Base-by-base conservation (phyloP, 75 land plant species). In the Chamaecyparis obtusa region DNA sequence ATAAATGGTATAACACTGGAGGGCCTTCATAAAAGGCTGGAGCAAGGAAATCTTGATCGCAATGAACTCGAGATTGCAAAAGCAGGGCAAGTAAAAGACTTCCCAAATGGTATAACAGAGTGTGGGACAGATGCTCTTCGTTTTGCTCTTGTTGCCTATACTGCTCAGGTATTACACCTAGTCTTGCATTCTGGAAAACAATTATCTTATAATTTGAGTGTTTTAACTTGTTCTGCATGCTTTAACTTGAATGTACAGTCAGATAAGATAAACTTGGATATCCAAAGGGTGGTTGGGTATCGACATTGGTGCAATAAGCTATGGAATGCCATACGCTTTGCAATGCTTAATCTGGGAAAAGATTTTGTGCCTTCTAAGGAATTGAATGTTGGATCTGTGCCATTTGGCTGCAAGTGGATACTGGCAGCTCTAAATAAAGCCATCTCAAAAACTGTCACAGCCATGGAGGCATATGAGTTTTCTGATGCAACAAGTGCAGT, bases 51-150 rank as follows among this genome's bases (percentile, higher is more conserved):
- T 85, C 91, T 98, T 85, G 97, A 96, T 87, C 91, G 89, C 6
- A 92, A 76, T 74, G 99, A 98, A 87, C 72, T 95, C 39, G 88
- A 72, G 48, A 86, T 83, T 85, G 99, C 99, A 37, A 96, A 93
- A 87, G 95, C 91, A 24, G 99, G 96, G 27, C 95, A 95, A 88
- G 55, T 43, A 82, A 91, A 91, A 67, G 99, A 98, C 84, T 98
- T 98, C 54, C 99, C 99, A 24, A 90, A 91, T 87, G 99, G 99
- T 39, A 98, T 98, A 80, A 83, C 92, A 49, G 99, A 96, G 90
- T 98, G 99, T 92, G 99, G 99, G 86, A 92, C 99, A 27, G 99
- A 98, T 94, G 99, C 99, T 37, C 94, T 98, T 11, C 96, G 99
- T 32, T 98, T 98, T 91, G 94, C 97, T 27, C 97, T 98, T 84